These are phyloP conservation scores for Phytophthora pistaciae DNA, from an alignment of 352 stramenopile species.

Conservation along the genomic window DNA sequence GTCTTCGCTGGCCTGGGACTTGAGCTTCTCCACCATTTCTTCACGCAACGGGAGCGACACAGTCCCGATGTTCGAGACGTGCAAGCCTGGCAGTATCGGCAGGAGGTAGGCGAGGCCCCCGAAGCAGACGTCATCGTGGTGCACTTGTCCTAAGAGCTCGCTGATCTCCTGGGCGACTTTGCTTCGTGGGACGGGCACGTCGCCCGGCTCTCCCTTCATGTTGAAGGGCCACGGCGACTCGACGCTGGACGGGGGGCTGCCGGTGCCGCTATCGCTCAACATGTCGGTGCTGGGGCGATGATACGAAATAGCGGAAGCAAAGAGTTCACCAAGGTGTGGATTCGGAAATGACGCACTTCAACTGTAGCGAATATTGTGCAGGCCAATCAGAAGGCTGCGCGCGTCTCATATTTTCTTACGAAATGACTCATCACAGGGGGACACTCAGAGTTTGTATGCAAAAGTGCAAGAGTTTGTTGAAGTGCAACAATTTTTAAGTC, in stretches of 20 bases:
- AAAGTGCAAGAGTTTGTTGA: not conserved
- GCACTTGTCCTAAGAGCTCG: conserved; percentile 8
- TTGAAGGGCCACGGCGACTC: conserved; percentile 7
- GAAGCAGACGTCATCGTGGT: conserved; percentile 1
- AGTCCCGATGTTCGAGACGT: conserved; percentile 9
- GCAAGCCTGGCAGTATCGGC: conserved; percentile 14
- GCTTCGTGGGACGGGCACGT: conserved; percentile 6
- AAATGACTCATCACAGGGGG: not conserved
- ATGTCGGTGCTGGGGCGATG: not conserved
- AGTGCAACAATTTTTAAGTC: not conserved
- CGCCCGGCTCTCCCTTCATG: conserved; percentile 1
- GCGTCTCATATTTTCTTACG: conserved; percentile 3
- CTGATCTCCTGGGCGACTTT: conserved; percentile 15
- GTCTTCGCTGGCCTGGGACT: not conserved
- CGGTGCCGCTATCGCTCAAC: not conserved
- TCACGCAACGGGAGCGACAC: conserved; percentile 17
- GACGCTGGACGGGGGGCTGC: not conserved
- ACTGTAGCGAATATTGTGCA: not conserved
- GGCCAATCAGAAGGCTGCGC: not conserved
- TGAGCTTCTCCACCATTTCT: conserved; percentile 12
- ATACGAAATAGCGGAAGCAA: too few relatives aligned
- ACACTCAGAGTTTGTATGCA: not conserved
- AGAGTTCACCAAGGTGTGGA: not conserved
- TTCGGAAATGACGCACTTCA: conserved; percentile 21
- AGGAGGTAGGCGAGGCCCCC: conserved; percentile 9